Evolutionary conservation across 1,139 yeast species (phyloP).

Genomic region (Nematodospora anomalae): DNA sequence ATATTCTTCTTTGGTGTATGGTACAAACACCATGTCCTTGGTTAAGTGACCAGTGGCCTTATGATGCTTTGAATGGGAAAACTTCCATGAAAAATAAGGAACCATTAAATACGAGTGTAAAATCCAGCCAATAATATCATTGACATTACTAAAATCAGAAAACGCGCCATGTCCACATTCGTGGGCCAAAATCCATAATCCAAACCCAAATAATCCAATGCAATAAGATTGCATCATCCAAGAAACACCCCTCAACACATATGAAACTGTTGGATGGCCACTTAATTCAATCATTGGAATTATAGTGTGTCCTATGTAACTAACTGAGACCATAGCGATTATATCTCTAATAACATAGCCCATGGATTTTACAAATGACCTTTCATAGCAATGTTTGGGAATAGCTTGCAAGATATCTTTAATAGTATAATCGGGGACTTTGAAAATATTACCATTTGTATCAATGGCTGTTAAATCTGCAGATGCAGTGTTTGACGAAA

Average conservation of each 20-base stretch:
- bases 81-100: slow-evolving; percentile 87
- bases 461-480: slow-evolving; percentile 48
- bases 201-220: slow-evolving; percentile 73
- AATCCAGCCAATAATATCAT: slow-evolving; percentile 80
- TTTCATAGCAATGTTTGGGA: slow-evolving; percentile 74
- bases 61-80: slow-evolving; percentile 81
- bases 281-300: slow-evolving; percentile 39
- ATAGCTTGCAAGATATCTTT: slow-evolving; percentile 71
- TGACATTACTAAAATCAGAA: slow-evolving; percentile 65
- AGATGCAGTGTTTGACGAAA: slow-evolving; percentile 17
- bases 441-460: slow-evolving; percentile 63
- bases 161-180: slow-evolving; percentile 92
- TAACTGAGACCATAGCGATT: slow-evolving; percentile 47
- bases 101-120: slow-evolving; percentile 76
- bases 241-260: slow-evolving; percentile 32
- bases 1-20: slow-evolving; percentile 61
- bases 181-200: slow-evolving; percentile 85
- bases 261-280: slow-evolving; percentile 24
- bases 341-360: slow-evolving; percentile 69
- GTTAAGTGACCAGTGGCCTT: slow-evolving; percentile 82
- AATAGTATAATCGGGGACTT: slow-evolving; percentile 72
- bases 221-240: slow-evolving; percentile 42
- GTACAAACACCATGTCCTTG: slow-evolving; percentile 82
- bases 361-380: slow-evolving; percentile 56
- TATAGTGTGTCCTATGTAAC: slow-evolving; percentile 52